Conservation (phyloP, 768 basidiomycete species). For the Rubroboletus satanas region DNA sequence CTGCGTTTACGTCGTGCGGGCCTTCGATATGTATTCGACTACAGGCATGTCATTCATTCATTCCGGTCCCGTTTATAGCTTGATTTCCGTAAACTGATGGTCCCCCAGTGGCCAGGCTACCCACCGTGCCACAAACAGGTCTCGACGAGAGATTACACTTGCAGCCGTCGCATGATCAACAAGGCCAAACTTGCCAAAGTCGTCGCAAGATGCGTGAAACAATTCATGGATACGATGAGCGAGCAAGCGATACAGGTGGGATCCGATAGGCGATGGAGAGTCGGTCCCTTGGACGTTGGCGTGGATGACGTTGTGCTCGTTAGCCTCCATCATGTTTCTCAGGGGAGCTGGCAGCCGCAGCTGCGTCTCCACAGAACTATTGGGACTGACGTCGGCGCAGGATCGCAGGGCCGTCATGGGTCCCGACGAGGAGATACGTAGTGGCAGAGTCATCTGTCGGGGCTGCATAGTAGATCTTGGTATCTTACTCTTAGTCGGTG, state of each 20-base stretch:
- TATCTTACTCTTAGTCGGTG: no score
- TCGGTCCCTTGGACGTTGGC: constrained; percentile 7
- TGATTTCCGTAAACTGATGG: neutral
- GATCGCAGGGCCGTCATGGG: neutral
- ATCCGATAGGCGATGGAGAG: constrained; percentile 11
- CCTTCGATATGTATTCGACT: constrained; percentile 71
- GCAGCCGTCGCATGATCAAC: constrained; percentile 64
- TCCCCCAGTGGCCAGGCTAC: constrained; percentile 71
- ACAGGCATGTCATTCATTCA: constrained; percentile 45
- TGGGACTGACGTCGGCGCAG: no score
- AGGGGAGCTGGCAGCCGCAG: constrained; percentile 77
- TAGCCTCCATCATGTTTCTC: constrained; percentile 73
- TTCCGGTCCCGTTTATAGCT: neutral
- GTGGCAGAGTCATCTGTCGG: neutral
- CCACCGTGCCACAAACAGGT: constrained; percentile 67
- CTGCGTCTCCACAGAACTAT: constrained; percentile 40
- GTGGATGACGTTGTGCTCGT: constrained; percentile 44
- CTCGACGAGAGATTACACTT: constrained; percentile 66
- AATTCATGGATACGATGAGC: constrained; percentile 7
- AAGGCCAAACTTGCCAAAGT: constrained; percentile 66
- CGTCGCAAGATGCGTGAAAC: constrained; percentile 57
- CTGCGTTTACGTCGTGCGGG: constrained; percentile 61
- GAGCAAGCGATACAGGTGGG: constrained; percentile 1
- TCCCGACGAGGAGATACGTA: neutral
- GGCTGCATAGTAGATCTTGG: no score